Conservation (phyloP, 345 rosid species). For the Eucalyptus brandiana region DNA sequence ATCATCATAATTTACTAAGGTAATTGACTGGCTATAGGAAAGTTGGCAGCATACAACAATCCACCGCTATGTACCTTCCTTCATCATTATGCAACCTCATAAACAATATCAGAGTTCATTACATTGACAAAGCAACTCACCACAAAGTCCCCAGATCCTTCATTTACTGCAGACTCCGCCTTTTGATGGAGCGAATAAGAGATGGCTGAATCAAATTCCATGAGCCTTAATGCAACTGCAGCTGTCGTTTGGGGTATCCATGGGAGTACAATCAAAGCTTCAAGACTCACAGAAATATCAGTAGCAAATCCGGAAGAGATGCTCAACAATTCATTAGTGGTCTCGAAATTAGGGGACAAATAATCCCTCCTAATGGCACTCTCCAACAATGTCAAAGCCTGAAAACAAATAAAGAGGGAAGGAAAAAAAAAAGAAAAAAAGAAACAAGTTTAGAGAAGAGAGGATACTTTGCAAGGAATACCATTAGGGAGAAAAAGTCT, state of each 20-base stretch:
- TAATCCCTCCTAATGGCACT: constrained; percentile 41
- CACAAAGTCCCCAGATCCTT: constrained; percentile 17
- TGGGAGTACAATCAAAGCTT: constrained; percentile 35
- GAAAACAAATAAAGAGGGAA: neutral
- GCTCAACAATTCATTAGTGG: constrained; percentile 48
- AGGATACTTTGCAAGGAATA: neutral
- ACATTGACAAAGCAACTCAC: constrained; percentile 18
- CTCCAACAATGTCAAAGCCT: constrained; percentile 63
- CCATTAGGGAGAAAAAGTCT: neutral
- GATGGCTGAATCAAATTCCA: constrained; percentile 55
- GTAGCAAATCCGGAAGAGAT: neutral
- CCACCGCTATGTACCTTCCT: neutral
- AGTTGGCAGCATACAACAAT: neutral
- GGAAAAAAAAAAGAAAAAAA: neutral
- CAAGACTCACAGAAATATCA: constrained; percentile 1
- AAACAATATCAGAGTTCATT: neutral
- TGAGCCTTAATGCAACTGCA: constrained; percentile 59
- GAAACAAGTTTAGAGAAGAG: neutral
- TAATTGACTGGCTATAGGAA: neutral
- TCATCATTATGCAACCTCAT: neutral
- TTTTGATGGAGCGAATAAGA: constrained; percentile 34
- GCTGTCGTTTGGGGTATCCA: constrained; percentile 77
- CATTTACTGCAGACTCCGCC: constrained; percentile 26
- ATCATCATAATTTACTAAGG: neutral
- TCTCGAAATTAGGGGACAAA: constrained; percentile 54